Evolutionary conservation across 257 asterid genomes (phyloP).

Genomic region (Nicotiana tabacum): DNA sequence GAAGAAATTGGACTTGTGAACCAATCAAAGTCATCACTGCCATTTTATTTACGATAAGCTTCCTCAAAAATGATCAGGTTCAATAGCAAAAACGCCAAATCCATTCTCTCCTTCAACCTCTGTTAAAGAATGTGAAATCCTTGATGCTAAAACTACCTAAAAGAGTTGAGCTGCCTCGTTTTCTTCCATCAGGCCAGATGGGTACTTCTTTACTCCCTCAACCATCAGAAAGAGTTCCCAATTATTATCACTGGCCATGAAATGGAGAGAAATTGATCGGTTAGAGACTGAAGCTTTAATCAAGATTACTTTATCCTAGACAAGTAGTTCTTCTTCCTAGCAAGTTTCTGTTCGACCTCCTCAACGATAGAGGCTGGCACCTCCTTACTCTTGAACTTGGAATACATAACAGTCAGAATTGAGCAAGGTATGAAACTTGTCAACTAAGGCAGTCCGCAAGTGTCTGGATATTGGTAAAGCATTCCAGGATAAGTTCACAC

Average conservation of each 20-base stretch:
- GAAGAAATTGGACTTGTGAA: neutral
- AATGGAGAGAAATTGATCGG: neutral
- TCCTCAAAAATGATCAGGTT: neutral
- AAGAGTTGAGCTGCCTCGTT: neutral
- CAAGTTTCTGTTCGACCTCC: neutral
- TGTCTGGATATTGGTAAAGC: neutral
- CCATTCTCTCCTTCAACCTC: neutral
- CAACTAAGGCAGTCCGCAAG: neutral
- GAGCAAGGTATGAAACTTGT: neutral
- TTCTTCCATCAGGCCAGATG: neutral
- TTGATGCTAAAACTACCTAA: neutral
- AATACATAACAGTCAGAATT: neutral
- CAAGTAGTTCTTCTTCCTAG: neutral
- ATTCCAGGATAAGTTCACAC: neutral
- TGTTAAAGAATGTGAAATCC: neutral
- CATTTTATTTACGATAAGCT: neutral
- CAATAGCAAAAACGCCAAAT: neutral
- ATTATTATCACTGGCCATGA: neutral
- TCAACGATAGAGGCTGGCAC: neutral
- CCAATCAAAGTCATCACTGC: neutral
- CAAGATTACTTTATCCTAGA: neutral
- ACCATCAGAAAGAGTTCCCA: neutral
- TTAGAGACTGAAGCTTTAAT: neutral
- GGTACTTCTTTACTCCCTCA: neutral
- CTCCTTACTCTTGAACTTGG: neutral